Percentiles rank a stretch among this genome's conserved stretches.
Conservation (phyloP, 805 yeast species). For the Cyberlindnera maclurae region DNA sequence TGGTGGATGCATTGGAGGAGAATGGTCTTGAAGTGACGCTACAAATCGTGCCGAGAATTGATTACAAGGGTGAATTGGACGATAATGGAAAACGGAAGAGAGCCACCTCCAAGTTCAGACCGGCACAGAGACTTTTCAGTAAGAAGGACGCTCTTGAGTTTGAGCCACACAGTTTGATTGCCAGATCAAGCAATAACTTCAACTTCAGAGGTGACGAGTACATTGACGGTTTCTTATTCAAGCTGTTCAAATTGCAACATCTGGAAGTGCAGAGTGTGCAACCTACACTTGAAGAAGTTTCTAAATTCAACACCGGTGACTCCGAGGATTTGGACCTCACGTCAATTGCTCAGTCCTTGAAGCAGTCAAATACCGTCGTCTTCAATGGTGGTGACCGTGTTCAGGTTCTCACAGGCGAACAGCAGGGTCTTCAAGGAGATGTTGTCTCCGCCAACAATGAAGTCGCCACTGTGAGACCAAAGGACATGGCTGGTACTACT, state of each 20-base stretch:
- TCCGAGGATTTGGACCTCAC: constrained; percentile 81
- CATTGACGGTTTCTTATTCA: constrained; percentile 78
- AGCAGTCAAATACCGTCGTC: constrained; percentile 47
- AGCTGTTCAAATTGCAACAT: constrained; percentile 78
- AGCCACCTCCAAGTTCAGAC: constrained; percentile 58
- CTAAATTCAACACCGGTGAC: constrained; percentile 66
- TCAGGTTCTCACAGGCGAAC: constrained; percentile 89
- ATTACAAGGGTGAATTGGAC: constrained; percentile 69
- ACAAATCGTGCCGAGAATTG: constrained; percentile 87
- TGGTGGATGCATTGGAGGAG: constrained; percentile 88
- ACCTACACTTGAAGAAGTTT: constrained; percentile 85
- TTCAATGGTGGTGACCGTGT: constrained; percentile 95
- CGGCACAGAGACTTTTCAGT: constrained; percentile 79
- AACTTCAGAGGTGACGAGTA: constrained; percentile 84
- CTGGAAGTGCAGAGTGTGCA: constrained; percentile 75
- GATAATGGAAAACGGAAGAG: constrained; percentile 47
- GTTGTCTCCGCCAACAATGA: constrained; percentile 67
- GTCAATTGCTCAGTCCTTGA: constrained; percentile 79
- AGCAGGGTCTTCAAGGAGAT: constrained; percentile 78
- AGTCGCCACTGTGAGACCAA: constrained; percentile 42
- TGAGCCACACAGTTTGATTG: constrained; percentile 67
- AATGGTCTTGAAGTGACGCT: constrained; percentile 94
- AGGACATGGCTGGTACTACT: constrained; percentile 38
- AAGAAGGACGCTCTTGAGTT: constrained; percentile 83
- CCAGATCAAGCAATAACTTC: constrained; percentile 58